These are phyloP conservation scores for Combretum micranthum DNA, from an alignment of 345 rosid genomes.

Conservation along the genomic window DNA sequence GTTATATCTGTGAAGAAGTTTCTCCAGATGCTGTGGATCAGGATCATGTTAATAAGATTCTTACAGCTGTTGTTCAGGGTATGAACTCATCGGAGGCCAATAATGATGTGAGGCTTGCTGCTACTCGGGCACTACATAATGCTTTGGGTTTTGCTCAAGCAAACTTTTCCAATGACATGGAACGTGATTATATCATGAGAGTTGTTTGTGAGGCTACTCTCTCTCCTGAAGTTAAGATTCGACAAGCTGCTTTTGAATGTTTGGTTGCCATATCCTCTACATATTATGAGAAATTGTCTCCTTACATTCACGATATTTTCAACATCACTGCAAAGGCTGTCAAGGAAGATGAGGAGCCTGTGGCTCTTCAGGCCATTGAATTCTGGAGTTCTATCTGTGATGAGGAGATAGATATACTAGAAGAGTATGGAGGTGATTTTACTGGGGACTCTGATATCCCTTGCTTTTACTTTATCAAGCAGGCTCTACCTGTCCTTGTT, in stretches of 20 bases:
- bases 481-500: conserved; percentile 40
- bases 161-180: conserved; percentile 36
- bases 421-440: conserved; percentile 36
- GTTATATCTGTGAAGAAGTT: conserved; percentile 39
- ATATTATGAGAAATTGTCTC: conserved; percentile 36
- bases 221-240: conserved; percentile 32
- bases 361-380: conserved; percentile 41
- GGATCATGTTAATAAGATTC: conserved; percentile 38
- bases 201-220: conserved; percentile 37
- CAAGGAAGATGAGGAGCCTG: conserved; percentile 38
- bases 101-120: conserved; percentile 41
- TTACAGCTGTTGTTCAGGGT: conserved; percentile 42
- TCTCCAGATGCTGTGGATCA: conserved; percentile 38
- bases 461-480: conserved; percentile 39
- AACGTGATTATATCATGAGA: conserved; percentile 44
- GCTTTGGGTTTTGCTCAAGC: conserved; percentile 44
- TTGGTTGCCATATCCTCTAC: conserved; percentile 42
- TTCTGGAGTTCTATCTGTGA: conserved; percentile 45
- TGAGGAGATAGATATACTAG: conserved; percentile 44
- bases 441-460: conserved; percentile 37
- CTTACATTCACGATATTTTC: conserved; percentile 41
- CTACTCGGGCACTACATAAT: conserved; percentile 33
- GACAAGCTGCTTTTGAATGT: conserved; percentile 42
- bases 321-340: conserved; percentile 39
- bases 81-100: conserved; percentile 36